phyloP scores from a whole-genome alignment of 352 stramenopile species.

The Pythium dissotocum region DNA sequence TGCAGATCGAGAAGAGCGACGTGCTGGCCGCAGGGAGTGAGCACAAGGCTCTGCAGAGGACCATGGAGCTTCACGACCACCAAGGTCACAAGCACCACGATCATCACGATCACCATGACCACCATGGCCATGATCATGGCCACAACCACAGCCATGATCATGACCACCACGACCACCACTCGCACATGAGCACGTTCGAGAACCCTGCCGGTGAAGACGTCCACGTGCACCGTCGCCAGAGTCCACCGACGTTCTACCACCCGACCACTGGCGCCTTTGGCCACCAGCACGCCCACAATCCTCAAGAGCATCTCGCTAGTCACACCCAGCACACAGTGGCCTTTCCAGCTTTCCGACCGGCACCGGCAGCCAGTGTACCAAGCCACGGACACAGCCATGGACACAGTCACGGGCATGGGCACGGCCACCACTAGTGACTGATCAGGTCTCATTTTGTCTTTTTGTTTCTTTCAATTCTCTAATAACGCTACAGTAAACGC shows the following conservation, averaged over 20 bases:
- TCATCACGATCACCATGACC: constrained; percentile 20
- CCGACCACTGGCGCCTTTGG: neutral
- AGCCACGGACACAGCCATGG: constrained; percentile 14
- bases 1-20: constrained; percentile 60
- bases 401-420: constrained; percentile 15
- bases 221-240: constrained; percentile 19
- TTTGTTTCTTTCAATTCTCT: neutral
- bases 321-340: neutral
- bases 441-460: neutral
- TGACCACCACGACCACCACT: constrained; percentile 20
- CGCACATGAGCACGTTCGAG: constrained; percentile 60
- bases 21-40: constrained; percentile 10
- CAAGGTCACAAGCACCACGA: constrained; percentile 24
- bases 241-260: constrained; percentile 11
- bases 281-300: constrained; percentile 17
- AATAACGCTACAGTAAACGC: constrained; percentile 6
- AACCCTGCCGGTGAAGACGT: constrained; percentile 65
- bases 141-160: constrained; percentile 17
- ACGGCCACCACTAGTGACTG: constrained; percentile 16
- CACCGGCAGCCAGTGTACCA: constrained; percentile 1
- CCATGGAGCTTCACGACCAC: constrained; percentile 26
- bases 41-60: constrained; percentile 13
- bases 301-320: constrained; percentile 19
- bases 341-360: constrained; percentile 15
- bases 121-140: constrained; percentile 24